These are phyloP conservation scores for Parasarocladium wereldwijsianum DNA, from an alignment of 2,329 filamentous ascomycete species.

Conservation along the genomic window DNA sequence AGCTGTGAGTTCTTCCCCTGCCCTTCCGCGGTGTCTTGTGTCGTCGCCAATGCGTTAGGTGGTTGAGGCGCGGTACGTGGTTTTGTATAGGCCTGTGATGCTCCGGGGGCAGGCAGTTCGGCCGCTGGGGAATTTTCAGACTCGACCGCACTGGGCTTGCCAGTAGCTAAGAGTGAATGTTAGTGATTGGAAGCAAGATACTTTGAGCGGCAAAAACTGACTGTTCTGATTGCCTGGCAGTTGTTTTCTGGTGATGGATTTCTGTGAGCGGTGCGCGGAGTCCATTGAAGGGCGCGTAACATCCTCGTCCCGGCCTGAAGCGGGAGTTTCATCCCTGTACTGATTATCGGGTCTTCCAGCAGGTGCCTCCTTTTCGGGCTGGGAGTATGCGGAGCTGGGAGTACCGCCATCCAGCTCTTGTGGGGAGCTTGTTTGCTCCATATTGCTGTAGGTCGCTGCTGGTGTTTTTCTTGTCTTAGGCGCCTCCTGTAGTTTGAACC, in stretches of 20 bases:
- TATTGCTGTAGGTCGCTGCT: constrained; percentile 25
- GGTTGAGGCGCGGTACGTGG: constrained; percentile 41
- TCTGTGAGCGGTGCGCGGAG: constrained; percentile 11
- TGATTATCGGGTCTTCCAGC: no score
- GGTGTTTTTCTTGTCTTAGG: constrained; percentile 46
- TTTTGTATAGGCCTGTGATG: constrained; percentile 34
- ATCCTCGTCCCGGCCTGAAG: constrained; percentile 2
- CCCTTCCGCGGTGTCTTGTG: constrained; percentile 17
- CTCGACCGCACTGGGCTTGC: constrained; percentile 10
- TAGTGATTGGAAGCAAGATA: constrained; percentile 5
- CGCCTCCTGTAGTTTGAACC: constrained; percentile 70
- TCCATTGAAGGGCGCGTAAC: neutral
- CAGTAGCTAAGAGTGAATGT: constrained; percentile 18
- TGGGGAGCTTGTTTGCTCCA: constrained; percentile 24
- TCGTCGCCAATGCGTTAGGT: constrained; percentile 21
- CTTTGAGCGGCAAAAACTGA: constrained; percentile 13
- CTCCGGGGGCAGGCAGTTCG: constrained; percentile 17
- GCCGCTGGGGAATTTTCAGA: constrained; percentile 1
- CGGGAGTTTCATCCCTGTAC: no score
- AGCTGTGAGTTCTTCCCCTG: constrained; percentile 41
- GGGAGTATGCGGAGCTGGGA: constrained; percentile 1
- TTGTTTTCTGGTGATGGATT: constrained; percentile 51
- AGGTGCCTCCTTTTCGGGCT: constrained; percentile 1
- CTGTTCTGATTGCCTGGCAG: constrained; percentile 30
- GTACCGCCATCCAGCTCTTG: constrained; percentile 14